phyloP scores from a whole-genome alignment of 345 rosid species.

The Melaleuca quinquenervia region DNA sequence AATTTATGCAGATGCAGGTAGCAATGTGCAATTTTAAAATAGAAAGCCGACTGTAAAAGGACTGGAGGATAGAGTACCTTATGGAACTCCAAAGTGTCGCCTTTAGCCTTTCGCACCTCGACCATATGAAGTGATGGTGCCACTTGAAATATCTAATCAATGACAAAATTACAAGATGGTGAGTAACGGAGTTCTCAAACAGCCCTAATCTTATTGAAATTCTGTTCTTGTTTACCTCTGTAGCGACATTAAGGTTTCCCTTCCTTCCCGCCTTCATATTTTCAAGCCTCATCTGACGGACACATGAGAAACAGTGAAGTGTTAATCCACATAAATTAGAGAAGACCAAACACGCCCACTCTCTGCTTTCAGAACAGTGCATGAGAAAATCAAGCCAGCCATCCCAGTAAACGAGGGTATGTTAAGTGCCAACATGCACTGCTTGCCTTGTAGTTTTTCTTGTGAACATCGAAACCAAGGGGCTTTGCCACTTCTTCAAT shows the following conservation, averaged over 20 bases:
- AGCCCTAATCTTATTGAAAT: background rate
- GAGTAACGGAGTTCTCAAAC: background rate
- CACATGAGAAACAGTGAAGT: background rate
- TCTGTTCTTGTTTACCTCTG: conserved; percentile 45
- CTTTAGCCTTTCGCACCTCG: conserved; percentile 85
- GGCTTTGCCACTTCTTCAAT: conserved; percentile 91
- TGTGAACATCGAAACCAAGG: conserved; percentile 83
- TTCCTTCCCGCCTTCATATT: conserved; percentile 87
- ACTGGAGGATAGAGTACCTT: conserved; percentile 32
- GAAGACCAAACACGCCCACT: background rate
- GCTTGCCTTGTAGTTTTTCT: conserved; percentile 85
- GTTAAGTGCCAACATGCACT: background rate
- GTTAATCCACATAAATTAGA: background rate
- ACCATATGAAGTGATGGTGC: conserved; percentile 95
- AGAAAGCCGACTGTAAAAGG: background rate
- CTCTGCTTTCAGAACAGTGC: background rate
- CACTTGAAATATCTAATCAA: conserved; percentile 75
- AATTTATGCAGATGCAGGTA: background rate
- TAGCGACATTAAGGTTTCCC: conserved; percentile 80
- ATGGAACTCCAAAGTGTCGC: conserved; percentile 93
- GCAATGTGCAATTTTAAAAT: background rate
- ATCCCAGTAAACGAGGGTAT: background rate
- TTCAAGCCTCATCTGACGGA: conserved; percentile 74
- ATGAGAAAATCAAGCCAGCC: background rate
- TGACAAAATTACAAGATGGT: background rate